Conservation (phyloP, 2,329 filamentous ascomycete genomes). For the Fusarium nelsonii region DNA sequence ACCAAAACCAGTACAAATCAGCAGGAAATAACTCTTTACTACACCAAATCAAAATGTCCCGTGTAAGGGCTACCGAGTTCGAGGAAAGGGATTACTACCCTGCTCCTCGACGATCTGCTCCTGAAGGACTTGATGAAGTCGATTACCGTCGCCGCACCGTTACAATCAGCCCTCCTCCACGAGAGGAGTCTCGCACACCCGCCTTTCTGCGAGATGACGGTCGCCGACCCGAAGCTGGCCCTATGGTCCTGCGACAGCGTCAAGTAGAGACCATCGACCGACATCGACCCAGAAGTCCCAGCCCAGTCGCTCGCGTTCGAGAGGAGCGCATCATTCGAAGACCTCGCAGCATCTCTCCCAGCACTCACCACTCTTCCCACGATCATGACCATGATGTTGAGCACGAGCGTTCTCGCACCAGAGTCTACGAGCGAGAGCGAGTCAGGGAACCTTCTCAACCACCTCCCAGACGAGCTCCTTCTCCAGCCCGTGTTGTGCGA, state of each 20-base stretch:
- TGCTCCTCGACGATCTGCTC: constrained; percentile 52
- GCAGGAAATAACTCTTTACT: constrained; percentile 14
- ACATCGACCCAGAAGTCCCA: constrained; percentile 60
- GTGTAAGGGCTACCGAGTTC: constrained; percentile 54
- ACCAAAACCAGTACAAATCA: constrained; percentile 14
- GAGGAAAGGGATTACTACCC: constrained; percentile 62
- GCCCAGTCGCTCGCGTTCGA: constrained; percentile 55
- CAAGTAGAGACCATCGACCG: constrained; percentile 68
- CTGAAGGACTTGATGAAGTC: constrained; percentile 53
- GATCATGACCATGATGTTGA: constrained; percentile 52
- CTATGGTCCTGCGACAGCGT: constrained; percentile 66
- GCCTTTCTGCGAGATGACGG: constrained; percentile 65
- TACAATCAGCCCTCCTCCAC: constrained; percentile 58
- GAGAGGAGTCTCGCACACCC: constrained; percentile 62
- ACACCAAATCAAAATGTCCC: constrained; percentile 45
- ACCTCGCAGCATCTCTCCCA: constrained; percentile 58
- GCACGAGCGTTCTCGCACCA: constrained; percentile 54
- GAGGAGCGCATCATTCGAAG: constrained; percentile 60
- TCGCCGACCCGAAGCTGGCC: constrained; percentile 62
- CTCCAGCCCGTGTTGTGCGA: constrained; percentile 53
- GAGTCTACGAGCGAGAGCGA: constrained; percentile 47
- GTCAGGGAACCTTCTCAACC: constrained; percentile 56
- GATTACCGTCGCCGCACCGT: constrained; percentile 51
- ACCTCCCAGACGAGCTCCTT: constrained; percentile 55
- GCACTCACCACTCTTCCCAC: constrained; percentile 46